Base-by-base conservation (phyloP, 805 yeast species). In the Hanseniaspora valbyensis region DNA sequence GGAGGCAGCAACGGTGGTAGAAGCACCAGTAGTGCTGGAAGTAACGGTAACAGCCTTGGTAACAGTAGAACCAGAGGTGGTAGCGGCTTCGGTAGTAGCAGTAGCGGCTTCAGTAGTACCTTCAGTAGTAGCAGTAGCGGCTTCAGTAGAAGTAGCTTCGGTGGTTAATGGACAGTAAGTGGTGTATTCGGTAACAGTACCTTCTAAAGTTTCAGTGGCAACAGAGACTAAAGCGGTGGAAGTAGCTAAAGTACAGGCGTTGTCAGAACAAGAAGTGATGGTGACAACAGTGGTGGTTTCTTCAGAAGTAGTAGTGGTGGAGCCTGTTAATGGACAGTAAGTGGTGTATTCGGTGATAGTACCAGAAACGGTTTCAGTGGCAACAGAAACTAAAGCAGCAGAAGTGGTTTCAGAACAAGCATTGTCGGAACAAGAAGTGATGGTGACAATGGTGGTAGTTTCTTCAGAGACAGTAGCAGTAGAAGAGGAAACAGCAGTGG, bases 141-240 rank as follows among this genome's bases (percentile, higher is more conserved):
- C 13, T 2, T 16, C 21, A 16, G 25, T 24, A 25, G 39, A 16
- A n/a, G 22, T 19, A 24, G 42, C 14, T 64, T 2, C 84, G 86
- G 62, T 86, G 95, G 2, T 95, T 86, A 58, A 74, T 88, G 59
- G 87, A 84, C 59, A 92, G 84, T 64, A 66, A 67, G 22, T 88
- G 96, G 66, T 94, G 95, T 0, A 78, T 73, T 66, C 82, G 44
- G 69, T 65, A 50, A 66, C 64, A 49, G 61, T 61, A 54, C 66
- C 67, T 55, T 57, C 52, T 26, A 58, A 55, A 37, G 69, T 62
- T 37, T 61, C 59, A 33, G 71, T 68, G 25, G 67, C 66, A 49
- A 64, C 60, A n/a, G 66, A 62, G 14, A 64, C 61, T 53, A 58
- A 53, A 55, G 69, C 67, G 53, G 67, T 58, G 32, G 67, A 60